Evolutionary conservation across 441 rosid genomes (phyloP).

Genomic region (Populus tomentosa): DNA sequence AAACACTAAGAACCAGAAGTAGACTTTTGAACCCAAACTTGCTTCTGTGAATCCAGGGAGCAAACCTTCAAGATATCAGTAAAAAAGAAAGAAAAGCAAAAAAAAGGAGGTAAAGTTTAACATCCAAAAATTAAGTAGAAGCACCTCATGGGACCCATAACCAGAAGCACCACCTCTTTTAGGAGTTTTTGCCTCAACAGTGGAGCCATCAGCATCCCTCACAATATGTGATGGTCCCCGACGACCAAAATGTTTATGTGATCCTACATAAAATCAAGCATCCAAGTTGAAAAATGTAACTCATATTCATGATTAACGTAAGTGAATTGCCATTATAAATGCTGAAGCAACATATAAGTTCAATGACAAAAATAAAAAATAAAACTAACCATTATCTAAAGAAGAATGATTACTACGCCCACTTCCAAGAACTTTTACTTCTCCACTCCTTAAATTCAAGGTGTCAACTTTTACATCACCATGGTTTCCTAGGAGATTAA

Average conservation of each 20-base stretch:
- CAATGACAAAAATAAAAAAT: not conserved
- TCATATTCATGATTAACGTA: not conserved
- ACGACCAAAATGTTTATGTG: constrained; percentile 51
- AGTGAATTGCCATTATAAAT: not conserved
- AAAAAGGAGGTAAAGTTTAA: not conserved
- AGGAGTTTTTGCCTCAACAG: constrained; percentile 50
- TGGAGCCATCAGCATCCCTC: constrained; percentile 45
- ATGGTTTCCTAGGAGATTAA: constrained; percentile 24
- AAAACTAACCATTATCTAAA: constrained; percentile 41
- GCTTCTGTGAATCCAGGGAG: constrained; percentile 46
- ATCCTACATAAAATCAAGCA: constrained; percentile 38
- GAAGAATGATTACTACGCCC: constrained; percentile 33
- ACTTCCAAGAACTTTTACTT: constrained; percentile 29
- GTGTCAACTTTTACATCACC: constrained; percentile 29
- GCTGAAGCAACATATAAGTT: not conserved
- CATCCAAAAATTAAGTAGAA: constrained; percentile 14
- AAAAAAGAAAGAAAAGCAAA: not conserved
- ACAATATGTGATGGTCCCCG: constrained; percentile 36
- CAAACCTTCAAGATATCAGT: not conserved
- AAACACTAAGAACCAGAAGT: constrained; percentile 53
- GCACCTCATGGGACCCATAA: constrained; percentile 64
- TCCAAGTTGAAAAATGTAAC: not conserved
- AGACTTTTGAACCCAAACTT: constrained; percentile 80
- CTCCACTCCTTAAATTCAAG: constrained; percentile 28
- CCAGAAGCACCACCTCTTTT: constrained; percentile 56